Evolutionary conservation across 202 grass and related monocot species (phyloP).

Genomic region (Schoenoplectus triqueter): DNA sequence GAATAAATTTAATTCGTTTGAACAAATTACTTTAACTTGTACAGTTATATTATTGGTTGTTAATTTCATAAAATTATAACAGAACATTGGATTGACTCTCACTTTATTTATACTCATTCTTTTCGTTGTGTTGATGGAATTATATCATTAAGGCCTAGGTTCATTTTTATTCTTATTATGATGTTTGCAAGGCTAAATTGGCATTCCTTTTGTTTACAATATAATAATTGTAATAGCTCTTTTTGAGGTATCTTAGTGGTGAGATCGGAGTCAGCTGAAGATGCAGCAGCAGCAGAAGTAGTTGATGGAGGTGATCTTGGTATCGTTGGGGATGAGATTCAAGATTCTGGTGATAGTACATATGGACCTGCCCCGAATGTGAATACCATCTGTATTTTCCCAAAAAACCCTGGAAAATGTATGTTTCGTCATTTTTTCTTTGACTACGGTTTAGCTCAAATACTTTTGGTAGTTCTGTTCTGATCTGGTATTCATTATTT

Average conservation of each 20-base stretch:
- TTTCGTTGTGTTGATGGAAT: not conserved
- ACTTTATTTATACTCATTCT: not conserved
- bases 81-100: not conserved
- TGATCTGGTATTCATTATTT: not conserved
- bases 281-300: slow-evolving; percentile 47
- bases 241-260: slow-evolving; percentile 35
- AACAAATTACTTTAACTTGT: not conserved
- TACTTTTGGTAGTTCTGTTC: not conserved
- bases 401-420: slow-evolving; percentile 91
- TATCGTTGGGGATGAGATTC: slow-evolving; percentile 55
- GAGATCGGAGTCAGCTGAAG: slow-evolving; percentile 50
- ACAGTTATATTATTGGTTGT: not conserved
- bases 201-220: slow-evolving; percentile 9
- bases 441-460: not conserved
- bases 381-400: slow-evolving; percentile 75
- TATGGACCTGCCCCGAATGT: slow-evolving; percentile 63
- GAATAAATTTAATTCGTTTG: not conserved
- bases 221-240: not conserved
- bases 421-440: slow-evolving; percentile 30
- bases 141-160: not conserved
- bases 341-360: slow-evolving; percentile 44
- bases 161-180: not conserved
- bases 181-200: slow-evolving; percentile 16
- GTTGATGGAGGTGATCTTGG: slow-evolving; percentile 53
- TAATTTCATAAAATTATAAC: slow-evolving; percentile 5